Base-by-base conservation (phyloP, 208 protist species). In the Leishmania tarentolae region DNA sequence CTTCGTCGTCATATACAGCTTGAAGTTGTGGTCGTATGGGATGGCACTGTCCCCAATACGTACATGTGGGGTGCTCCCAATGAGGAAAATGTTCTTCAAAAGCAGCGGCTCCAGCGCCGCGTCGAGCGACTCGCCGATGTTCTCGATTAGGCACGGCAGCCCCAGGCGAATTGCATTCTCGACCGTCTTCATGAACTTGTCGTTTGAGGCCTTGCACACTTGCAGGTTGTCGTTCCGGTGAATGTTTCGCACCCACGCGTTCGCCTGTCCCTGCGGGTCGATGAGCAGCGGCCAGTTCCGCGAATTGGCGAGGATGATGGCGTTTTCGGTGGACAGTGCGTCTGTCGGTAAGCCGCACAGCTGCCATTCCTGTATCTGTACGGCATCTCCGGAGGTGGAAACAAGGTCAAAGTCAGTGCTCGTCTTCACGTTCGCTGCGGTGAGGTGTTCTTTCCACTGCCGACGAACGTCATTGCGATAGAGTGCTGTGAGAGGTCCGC, bases 241-340 rank as follows among this genome's bases (percentile, higher is more conserved):
- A 59, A 99, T 94, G 82, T 98, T 98, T 63, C 98, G 97, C 82
- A 99, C 98, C 98, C 99, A 99, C 76, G 92, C 88, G 88, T 99
- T 99, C 1, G 98, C 99, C 89, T 99, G 98, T 13, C 97, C 98
- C 87, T 99, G 98, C 31, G 99, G 99, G 85, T 99, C 99, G 78
- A 99, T 99, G 76, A 99, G 94, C 74, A 99, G 91, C 63, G 99
- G 98, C 98, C 99, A 99, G 66, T 97, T 96, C 17, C 93, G 83
- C 5, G 98, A 92, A 75, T 97, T 97, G 53, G 90, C 83, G 50
- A 99, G 87, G 77, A 99, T 99, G 81, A 99, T 98, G 66, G 93
- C 99, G 85, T 99, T 99, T 86, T 99, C 98, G 19, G 97, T 97
- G 2, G 98, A 99, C 19, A 99, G 84, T 13, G 86, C 81, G 89